Conservation (phyloP, 2,329 filamentous ascomycete species). For the Talaromyces verruculosus region DNA sequence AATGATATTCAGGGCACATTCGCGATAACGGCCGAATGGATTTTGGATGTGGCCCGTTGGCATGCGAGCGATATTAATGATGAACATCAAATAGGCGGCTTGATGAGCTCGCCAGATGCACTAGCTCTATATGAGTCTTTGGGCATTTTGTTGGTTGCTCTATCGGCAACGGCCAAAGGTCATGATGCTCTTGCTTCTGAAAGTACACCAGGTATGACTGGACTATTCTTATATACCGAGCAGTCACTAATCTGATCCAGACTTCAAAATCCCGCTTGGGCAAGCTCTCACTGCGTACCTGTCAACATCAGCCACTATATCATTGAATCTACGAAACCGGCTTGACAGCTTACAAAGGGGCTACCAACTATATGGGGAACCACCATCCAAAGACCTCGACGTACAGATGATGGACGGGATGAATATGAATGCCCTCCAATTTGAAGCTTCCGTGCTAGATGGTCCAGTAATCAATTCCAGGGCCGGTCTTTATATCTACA, state of each 20-base stretch:
- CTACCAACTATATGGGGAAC: conserved; percentile 44
- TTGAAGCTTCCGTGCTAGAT: conserved; percentile 59
- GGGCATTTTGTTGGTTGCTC: conserved; percentile 42
- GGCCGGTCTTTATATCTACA: conserved; percentile 79
- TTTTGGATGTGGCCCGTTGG: conserved; percentile 40
- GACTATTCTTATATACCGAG: neutral
- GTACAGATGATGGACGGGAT: conserved; percentile 45
- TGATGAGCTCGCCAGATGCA: conserved; percentile 39
- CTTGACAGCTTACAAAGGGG: conserved; percentile 44
- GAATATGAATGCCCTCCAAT: conserved; percentile 51
- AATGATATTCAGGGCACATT: conserved; percentile 37
- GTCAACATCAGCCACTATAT: conserved; percentile 42
- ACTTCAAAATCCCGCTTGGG: conserved; percentile 39
- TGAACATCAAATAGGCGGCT: conserved; percentile 31
- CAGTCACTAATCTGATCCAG: conserved; percentile 26
- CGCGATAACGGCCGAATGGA: conserved; percentile 39
- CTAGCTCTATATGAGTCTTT: conserved; percentile 44
- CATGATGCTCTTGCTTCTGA: conserved; percentile 38
- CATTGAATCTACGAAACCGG: conserved; percentile 40
- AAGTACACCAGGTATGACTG: conserved; percentile 34
- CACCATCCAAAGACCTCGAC: conserved; percentile 44
- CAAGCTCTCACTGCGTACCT: conserved; percentile 42
- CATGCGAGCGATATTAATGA: conserved; percentile 31
- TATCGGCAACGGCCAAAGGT: conserved; percentile 39
- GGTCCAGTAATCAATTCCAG: conserved; percentile 72